These are phyloP conservation scores for Hippophae rhamnoides DNA, from an alignment of 306 rosid genomes.

Conservation along the genomic window DNA sequence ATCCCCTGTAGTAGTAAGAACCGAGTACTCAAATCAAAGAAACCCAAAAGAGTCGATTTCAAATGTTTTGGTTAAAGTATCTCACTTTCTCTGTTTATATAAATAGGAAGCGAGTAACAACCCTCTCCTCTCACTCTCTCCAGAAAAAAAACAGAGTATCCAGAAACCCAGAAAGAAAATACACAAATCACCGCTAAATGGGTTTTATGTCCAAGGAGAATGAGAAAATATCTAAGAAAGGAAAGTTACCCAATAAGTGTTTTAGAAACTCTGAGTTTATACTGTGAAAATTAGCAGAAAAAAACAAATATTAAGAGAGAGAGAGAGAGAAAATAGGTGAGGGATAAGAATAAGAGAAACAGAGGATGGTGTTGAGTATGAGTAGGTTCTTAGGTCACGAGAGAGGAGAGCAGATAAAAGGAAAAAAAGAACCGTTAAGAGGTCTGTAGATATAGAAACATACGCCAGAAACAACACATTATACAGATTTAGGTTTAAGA, in stretches of 20 bases:
- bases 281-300: constrained; percentile 3
- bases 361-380: neutral
- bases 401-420: constrained; percentile 32
- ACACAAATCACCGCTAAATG: neutral
- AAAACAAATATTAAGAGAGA: neutral
- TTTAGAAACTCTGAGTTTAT: neutral
- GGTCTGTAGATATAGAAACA: constrained; percentile 27
- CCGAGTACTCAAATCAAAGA: neutral
- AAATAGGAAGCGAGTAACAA: neutral
- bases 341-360: constrained; percentile 1
- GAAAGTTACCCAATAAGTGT: constrained; percentile 21
- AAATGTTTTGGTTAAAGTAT: neutral
- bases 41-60: no score
- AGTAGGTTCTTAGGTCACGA: constrained; percentile 29
- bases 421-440: constrained; percentile 29
- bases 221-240: constrained; percentile 15
- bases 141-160: constrained; percentile 9
- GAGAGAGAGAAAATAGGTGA: constrained; percentile 3
- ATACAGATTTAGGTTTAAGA: neutral
- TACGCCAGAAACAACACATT: constrained; percentile 10
- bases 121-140: neutral
- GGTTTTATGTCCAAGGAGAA: constrained; percentile 1
- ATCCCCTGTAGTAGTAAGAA: neutral
- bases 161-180: constrained; percentile 20
- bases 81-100: neutral